Base-by-base conservation (phyloP, 2,329 filamentous ascomycete genomes). In the Periconia macrospinosa region DNA sequence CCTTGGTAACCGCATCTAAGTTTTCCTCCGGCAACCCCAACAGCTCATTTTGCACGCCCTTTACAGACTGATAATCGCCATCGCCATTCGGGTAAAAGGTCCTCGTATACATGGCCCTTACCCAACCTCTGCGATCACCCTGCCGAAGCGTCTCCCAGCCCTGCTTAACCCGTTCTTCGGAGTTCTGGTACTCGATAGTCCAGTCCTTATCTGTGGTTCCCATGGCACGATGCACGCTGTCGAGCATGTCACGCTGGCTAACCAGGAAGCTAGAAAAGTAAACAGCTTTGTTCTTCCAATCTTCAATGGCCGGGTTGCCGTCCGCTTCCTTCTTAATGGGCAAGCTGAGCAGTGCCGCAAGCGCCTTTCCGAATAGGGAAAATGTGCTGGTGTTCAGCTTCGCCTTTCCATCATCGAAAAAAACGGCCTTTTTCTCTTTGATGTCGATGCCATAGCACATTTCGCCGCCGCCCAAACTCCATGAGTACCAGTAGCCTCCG, bases 231-330 rank as follows among this genome's bases (percentile, higher is more conserved):
- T 85, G 78, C 9, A 86, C 70, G 30, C 79, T 80, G 33, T 81
- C 79, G 47, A 89, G 78, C 75, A 89, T 88, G 13, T 89, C 85
- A 6, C 77, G 76, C 67, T 89, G 87, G 54, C 72, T 83, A 55
- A 86, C 60, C 11, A 74, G 67, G 72, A 88, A 89, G 55, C 82
- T 86, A 8, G 75, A 77, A 11, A 86, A 59, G 59, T 79, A 83
- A 1, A 87, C 63, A 0, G 62, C 57, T 47, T 78, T 76, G 67
- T 86, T 83, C 2, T 73, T 70, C 60, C 76, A 84, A 33, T 67
- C 58, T 8, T 74, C 75, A 9, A 85, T 10, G 7, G 45, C 50
- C 2, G 52, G 50, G 10, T 43, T 42, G 14, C 23, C 41, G n/a
- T 27, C 8, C 15, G 30, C 50, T 14, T 46, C 41, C 20, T 47